Conservation (phyloP, 139 green algal genomes). For the Zygnema circumcarinatum region DNA sequence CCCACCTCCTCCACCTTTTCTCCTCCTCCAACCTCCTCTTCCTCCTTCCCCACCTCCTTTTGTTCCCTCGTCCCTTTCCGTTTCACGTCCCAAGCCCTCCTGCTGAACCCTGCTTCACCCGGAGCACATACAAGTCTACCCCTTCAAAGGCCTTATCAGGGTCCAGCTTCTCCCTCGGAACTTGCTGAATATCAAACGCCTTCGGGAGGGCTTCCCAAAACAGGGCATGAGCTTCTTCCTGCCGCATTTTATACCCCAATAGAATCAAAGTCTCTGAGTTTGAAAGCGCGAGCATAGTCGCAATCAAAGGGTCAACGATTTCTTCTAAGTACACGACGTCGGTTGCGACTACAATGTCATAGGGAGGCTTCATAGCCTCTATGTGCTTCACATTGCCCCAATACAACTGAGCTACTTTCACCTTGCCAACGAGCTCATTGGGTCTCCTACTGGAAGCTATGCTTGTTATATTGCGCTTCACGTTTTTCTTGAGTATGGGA, state of each 20-base stretch:
- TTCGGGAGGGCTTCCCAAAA: slow-evolving; percentile 33
- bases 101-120: slow-evolving; percentile 14
- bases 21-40: neutral
- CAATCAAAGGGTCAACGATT: slow-evolving; percentile 34
- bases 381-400: slow-evolving; percentile 48
- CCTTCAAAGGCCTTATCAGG: slow-evolving; percentile 26
- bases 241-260: slow-evolving; percentile 35
- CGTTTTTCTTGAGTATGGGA: slow-evolving; percentile 44
- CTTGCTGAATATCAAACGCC: slow-evolving; percentile 5
- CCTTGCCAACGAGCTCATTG: slow-evolving; percentile 14
- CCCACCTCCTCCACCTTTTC: neutral
- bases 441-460: neutral
- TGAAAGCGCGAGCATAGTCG: slow-evolving; percentile 12
- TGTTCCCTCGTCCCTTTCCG: neutral
- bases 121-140: slow-evolving; percentile 17
- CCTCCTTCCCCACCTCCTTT: neutral
- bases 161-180: slow-evolving; percentile 4
- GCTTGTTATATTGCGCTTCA: slow-evolving; percentile 39
- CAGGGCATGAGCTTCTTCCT: slow-evolving; percentile 30
- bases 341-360: slow-evolving; percentile 35
- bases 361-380: slow-evolving; percentile 27
- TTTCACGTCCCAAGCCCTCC: neutral
- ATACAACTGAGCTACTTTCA: slow-evolving; percentile 25
- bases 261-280: slow-evolving; percentile 9
- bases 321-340: slow-evolving; percentile 51